Evolutionary conservation across 768 basidiomycete species (phyloP).

Genomic region (Trametes cingulata): DNA sequence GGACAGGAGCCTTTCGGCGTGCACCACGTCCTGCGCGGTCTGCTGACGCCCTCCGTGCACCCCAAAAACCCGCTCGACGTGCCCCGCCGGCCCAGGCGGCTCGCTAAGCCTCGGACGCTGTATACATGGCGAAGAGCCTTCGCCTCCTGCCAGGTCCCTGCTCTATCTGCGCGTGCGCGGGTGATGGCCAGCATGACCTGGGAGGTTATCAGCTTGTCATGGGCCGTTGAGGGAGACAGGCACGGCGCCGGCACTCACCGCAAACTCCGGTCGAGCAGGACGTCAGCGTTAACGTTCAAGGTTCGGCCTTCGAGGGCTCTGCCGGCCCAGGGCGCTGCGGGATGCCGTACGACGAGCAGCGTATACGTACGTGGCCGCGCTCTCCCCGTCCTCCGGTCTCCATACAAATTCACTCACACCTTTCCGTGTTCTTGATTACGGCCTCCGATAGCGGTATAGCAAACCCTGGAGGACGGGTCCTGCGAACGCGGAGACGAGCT

Average conservation of each 20-base stretch:
- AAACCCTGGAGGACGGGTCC: neutral
- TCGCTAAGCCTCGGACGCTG: neutral
- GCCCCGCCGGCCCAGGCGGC: neutral
- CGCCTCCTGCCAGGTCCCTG: neutral
- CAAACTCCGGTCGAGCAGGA: neutral
- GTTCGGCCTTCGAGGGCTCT: neutral
- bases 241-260: neutral
- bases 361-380: neutral
- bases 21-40: neutral
- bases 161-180: too few species aligned
- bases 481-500: neutral
- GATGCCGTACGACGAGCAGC: neutral
- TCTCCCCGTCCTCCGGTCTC: too few species aligned
- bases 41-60: conserved; percentile 2
- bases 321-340: neutral
- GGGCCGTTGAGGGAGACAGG: neutral
- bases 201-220: neutral
- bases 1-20: conserved; percentile 5
- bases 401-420: too few species aligned
- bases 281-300: too few species aligned
- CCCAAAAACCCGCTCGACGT: conserved; percentile 9
- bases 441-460: neutral
- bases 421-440: neutral
- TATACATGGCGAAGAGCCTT: neutral
- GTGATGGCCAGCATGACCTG: neutral